Percentiles rank a stretch among this genome's conserved stretches.
phyloP scores from a whole-genome alignment of 768 basidiomycete species.

The Phylloporus sp. region DNA sequence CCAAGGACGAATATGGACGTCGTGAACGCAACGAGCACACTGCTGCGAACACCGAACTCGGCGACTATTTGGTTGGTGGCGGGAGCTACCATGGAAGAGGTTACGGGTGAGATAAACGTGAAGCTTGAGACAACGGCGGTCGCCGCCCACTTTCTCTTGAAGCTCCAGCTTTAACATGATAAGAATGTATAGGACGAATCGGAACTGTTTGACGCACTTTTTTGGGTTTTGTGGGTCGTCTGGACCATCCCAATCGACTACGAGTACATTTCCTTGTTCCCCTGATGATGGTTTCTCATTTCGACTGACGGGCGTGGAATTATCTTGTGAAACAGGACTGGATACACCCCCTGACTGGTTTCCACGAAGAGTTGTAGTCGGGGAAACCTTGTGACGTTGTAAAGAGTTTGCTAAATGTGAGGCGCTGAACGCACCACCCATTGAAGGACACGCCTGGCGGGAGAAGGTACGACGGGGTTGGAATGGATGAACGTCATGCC shows the following conservation, averaged over 20 bases:
- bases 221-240: constrained; percentile 56
- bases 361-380: constrained; percentile 9
- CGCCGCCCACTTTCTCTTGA: constrained; percentile 57
- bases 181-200: background rate
- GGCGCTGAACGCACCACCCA: background rate
- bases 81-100: constrained; percentile 74
- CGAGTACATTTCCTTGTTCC: constrained; percentile 3
- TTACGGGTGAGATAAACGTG: constrained; percentile 65
- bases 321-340: background rate
- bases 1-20: constrained; percentile 59
- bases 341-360: background rate
- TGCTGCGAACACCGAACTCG: constrained; percentile 52
- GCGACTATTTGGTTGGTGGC: constrained; percentile 48
- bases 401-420: background rate
- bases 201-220: constrained; percentile 37
- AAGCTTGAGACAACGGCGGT: constrained; percentile 63
- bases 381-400: constrained; percentile 3
- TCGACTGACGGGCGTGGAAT: background rate
- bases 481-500: background rate
- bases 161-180: constrained; percentile 46
- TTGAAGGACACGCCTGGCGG: background rate
- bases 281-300: background rate
- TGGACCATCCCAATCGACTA: constrained; percentile 65
- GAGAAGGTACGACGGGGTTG: background rate
- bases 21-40: constrained; percentile 49